Percentiles rank a stretch among this genome's conserved stretches.
phyloP scores from a whole-genome alignment of 2,329 filamentous ascomycete species.

The Neoscytalidium dimidiatum region DNA sequence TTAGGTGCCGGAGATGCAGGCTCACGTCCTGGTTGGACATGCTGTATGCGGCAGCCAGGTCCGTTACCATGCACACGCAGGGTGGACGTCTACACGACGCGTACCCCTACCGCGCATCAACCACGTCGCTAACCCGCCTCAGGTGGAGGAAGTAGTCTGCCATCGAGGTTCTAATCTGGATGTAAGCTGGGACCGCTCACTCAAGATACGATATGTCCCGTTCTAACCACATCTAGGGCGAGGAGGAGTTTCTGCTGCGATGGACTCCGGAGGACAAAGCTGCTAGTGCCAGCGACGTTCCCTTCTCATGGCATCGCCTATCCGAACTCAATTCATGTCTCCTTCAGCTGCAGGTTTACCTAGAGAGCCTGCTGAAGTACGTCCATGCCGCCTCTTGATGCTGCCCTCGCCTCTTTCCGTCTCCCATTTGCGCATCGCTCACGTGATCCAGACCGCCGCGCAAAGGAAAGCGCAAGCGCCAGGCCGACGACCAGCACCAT shows the following conservation, averaged over 20 bases:
- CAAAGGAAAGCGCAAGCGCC: slow-evolving; percentile 32
- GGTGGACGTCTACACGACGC: not conserved
- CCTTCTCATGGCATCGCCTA: slow-evolving; percentile 47
- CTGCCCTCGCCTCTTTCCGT: not conserved
- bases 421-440: not conserved
- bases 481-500: slow-evolving; percentile 21
- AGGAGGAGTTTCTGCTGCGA: slow-evolving; percentile 11
- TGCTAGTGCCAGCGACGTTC: slow-evolving; percentile 22
- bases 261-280: not conserved
- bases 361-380: slow-evolving; percentile 30
- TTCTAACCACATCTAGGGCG: not conserved
- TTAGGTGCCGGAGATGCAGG: too few relatives aligned
- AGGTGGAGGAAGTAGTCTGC: slow-evolving; percentile 4
- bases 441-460: slow-evolving; percentile 1
- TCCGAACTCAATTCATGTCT: slow-evolving; percentile 42
- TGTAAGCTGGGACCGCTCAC: not conserved
- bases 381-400: slow-evolving; percentile 8
- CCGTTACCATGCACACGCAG: too few relatives aligned
- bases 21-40: not conserved
- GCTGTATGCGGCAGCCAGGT: not conserved
- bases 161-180: not conserved
- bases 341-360: slow-evolving; percentile 45
- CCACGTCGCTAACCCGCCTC: not conserved
- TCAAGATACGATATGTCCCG: not conserved
- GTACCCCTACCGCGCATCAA: not conserved